A percentile compares a stretch with the other conserved stretches of the same genome.
phyloP scores from a whole-genome alignment of 2,329 filamentous ascomycete genomes.

The Botrytis elliptica region DNA sequence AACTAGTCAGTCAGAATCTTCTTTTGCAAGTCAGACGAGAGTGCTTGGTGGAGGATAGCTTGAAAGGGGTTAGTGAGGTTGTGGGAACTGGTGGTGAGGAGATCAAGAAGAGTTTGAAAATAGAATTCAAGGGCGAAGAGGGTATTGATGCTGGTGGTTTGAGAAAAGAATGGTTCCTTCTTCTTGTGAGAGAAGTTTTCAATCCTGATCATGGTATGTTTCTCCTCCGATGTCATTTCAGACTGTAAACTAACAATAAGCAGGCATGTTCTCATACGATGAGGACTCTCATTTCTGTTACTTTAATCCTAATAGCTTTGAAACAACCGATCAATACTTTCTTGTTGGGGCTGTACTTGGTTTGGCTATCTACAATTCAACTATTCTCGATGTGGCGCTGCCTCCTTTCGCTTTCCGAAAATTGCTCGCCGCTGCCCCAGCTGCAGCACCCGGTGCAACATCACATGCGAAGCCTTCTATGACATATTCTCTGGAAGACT shows the following conservation, averaged over 20 bases:
- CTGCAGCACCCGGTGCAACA: constrained; percentile 52
- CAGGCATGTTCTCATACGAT: constrained; percentile 89
- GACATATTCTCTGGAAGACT: constrained; percentile 75
- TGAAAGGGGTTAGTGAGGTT: constrained; percentile 80
- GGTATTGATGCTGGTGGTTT: constrained; percentile 87
- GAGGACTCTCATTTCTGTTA: constrained; percentile 90
- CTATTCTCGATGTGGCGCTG: constrained; percentile 83
- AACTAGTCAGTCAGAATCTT: constrained; percentile 73
- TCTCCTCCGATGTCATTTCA: constrained; percentile 11
- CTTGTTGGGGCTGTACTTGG: constrained; percentile 85
- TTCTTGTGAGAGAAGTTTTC: constrained; percentile 85
- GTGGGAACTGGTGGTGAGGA: constrained; percentile 79
- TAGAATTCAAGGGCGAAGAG: constrained; percentile 85
- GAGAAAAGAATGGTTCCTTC: constrained; percentile 91
- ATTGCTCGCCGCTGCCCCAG: constrained; percentile 73
- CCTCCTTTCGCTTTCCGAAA: constrained; percentile 90
- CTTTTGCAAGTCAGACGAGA: constrained; percentile 76
- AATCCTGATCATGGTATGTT: constrained; percentile 80
- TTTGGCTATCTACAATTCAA: constrained; percentile 91
- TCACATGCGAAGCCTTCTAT: constrained; percentile 60
- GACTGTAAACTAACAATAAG: constrained; percentile 22
- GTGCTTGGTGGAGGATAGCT: constrained; percentile 83
- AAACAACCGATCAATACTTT: constrained; percentile 89
- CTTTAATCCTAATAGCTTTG: constrained; percentile 87
- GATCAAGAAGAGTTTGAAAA: constrained; percentile 84